Conservation (phyloP, 441 rosid genomes). For the Populus hybrid region DNA sequence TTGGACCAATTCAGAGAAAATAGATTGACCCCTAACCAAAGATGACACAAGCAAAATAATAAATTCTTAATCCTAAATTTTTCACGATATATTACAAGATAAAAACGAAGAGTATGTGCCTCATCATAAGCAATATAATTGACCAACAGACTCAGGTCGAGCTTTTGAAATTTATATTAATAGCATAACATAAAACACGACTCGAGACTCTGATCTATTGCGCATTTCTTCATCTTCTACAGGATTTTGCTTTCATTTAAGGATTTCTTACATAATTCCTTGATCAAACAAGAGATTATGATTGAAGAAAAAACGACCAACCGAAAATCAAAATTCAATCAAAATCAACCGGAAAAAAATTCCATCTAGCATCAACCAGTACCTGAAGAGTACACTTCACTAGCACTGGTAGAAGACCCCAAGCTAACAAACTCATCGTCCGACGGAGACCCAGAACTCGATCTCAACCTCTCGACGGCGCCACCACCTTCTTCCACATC, state of each 20-base stretch:
- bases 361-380: neutral
- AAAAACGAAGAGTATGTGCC: neutral
- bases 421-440: constrained; percentile 84
- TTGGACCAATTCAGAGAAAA: neutral
- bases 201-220: neutral
- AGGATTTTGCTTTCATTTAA: neutral
- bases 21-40: neutral
- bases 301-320: neutral
- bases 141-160: neutral
- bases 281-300: neutral
- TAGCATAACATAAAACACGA: neutral
- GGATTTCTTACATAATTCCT: neutral
- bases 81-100: neutral
- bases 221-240: neutral
- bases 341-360: neutral
- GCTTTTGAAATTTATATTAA: neutral
- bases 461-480: constrained; percentile 18
- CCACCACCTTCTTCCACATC: constrained; percentile 18
- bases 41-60: neutral
- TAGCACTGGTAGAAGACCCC: constrained; percentile 74
- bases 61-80: neutral
- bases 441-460: constrained; percentile 37
- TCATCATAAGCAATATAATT: neutral
- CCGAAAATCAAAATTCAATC: neutral
- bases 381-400: constrained; percentile 73